Conservation (phyloP, 768 basidiomycete species). For the Cytidiella melzeri region DNA sequence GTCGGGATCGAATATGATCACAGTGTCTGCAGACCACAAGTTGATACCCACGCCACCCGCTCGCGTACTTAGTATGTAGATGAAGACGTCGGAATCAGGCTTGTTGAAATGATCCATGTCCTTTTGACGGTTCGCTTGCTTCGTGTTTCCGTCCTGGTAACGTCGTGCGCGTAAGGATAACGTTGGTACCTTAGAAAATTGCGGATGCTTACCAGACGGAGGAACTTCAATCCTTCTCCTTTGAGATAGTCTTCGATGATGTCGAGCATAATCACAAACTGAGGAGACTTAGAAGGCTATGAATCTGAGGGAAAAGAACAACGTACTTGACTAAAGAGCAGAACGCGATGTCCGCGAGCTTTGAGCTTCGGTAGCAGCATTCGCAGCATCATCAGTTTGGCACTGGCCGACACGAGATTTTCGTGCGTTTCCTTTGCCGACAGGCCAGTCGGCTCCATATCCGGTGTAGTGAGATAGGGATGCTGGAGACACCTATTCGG, state of each 20-base stretch:
- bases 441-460: slow-evolving; percentile 70
- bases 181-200: background rate
- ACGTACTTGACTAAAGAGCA: slow-evolving; percentile 86
- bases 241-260: slow-evolving; percentile 83
- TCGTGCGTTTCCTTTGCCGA: slow-evolving; percentile 58
- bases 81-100: slow-evolving; percentile 79
- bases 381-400: slow-evolving; percentile 79
- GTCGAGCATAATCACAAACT: slow-evolving; percentile 88
- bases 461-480: slow-evolving; percentile 77
- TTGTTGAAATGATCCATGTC: slow-evolving; percentile 94
- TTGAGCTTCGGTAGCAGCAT: slow-evolving; percentile 77
- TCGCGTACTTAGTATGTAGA: slow-evolving; percentile 87
- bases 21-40: slow-evolving; percentile 85
- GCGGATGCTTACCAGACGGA: slow-evolving; percentile 68
- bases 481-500: slow-evolving; percentile 75
- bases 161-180: background rate
- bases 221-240: slow-evolving; percentile 75
- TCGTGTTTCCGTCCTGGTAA: slow-evolving; percentile 81
- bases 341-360: slow-evolving; percentile 78
- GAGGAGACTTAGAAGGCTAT: background rate
- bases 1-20: slow-evolving; percentile 91
- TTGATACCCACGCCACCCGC: slow-evolving; percentile 96
- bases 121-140: slow-evolving; percentile 80
- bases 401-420: slow-evolving; percentile 75
- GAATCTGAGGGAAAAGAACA: background rate